Evolutionary conservation across 768 basidiomycete species (phyloP), one percentile per base, ranked within the genome.

Genomic region (Podaxis sp.): DNA sequence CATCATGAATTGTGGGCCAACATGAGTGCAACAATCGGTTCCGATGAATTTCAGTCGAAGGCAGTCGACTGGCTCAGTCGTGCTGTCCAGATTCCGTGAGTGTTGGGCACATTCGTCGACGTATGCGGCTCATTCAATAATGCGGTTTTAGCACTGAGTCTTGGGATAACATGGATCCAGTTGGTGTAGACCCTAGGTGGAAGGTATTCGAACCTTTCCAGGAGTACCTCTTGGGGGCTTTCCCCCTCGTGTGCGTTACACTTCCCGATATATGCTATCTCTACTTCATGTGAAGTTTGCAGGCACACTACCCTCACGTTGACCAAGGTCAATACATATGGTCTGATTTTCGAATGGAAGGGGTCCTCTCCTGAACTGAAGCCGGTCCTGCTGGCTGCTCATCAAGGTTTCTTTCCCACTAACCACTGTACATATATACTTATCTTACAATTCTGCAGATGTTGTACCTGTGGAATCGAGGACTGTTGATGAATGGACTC

Each of bases 241-340:
- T 89, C 37, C 94, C 90, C 66, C 85, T 88, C 11, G 76, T 87
- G 70, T 84, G 81, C 80, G 90, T 74, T 19, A 22, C 7, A 13
- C 12, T 37, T 29, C 5, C n/a, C 24, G n/a, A 56, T 37, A 36
- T 55, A 17, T 43, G 25, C 12, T 15, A 19, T 61, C 29, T 46
- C 22, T 24, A 5, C 38, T 6, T 51, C 25, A 55, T 9, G 27
- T 56, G 46, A 37, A 54, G 51, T 53, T 27, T 36, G 19, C 36
- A 91, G 88, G 11, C 86, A 90, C 71, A 53, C 76, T n/a, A 80
- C 72, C 8, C 77, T 93, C 49, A 69, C 79, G 33, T 78, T 90
- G 63, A 86, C 85, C 8, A 87, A 85, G 66, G 84, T 94, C 67
- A 92, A 93, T 71, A 89, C 85, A 0, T 90, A 89, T 66, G 91